phyloP scores from a whole-genome alignment of 1,139 yeast species.

The Scheffersomyces lignicola region DNA sequence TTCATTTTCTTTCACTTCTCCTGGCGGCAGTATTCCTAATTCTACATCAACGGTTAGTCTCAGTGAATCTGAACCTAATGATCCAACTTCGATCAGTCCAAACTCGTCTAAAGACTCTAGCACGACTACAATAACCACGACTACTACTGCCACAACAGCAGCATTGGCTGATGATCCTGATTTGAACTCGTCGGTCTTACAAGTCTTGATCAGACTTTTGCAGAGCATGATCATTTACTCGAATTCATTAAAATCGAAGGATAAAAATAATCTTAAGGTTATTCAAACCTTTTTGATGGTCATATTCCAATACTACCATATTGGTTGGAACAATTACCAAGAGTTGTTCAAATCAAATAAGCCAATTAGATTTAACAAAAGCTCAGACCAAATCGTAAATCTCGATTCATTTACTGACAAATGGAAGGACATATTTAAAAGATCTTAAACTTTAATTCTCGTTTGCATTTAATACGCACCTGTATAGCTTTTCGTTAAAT shows the following conservation, averaged over 20 bases:
- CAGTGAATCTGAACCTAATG: slow-evolving; percentile 8
- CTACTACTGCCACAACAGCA: neutral
- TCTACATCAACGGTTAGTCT: neutral
- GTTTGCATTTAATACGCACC: neutral
- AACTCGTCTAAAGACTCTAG: neutral
- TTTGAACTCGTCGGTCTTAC: slow-evolving; percentile 26
- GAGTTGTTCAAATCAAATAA: slow-evolving; percentile 36
- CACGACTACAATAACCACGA: slow-evolving; percentile 3
- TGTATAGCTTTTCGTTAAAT: neutral
- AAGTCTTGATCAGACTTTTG: slow-evolving; percentile 29
- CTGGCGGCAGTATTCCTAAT: too few species aligned
- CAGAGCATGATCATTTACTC: slow-evolving; percentile 40
- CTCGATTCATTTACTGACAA: slow-evolving; percentile 40
- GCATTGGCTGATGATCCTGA: slow-evolving; percentile 1
- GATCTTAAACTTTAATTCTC: slow-evolving; percentile 3
- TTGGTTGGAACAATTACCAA: slow-evolving; percentile 40
- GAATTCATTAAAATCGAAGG: slow-evolving; percentile 33
- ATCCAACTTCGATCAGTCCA: neutral
- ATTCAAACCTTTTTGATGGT: slow-evolving; percentile 36
- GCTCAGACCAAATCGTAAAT: slow-evolving; percentile 32
- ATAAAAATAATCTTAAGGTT: slow-evolving; percentile 31
- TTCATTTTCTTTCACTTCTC: slow-evolving; percentile 7
- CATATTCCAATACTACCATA: slow-evolving; percentile 41
- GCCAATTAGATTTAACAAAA: slow-evolving; percentile 40
- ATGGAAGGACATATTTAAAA: slow-evolving; percentile 33